Evolutionary conservation across 441 rosid genomes (phyloP).

Genomic region (Erodium texanum): DNA sequence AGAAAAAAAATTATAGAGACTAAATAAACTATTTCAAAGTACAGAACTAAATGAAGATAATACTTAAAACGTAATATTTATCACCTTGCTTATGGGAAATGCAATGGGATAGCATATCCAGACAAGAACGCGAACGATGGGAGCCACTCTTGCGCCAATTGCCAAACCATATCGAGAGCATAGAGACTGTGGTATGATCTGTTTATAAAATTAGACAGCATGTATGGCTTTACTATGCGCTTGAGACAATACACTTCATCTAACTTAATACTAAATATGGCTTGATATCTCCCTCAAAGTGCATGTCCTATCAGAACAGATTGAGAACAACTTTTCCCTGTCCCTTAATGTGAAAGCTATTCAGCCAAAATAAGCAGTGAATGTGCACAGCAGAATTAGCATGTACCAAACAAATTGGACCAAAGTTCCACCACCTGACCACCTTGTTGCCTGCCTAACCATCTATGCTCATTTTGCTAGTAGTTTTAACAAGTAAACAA

Average conservation of each 20-base stretch:
- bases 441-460: not conserved
- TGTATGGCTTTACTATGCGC: not conserved
- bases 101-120: constrained; percentile 25
- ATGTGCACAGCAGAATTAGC: not conserved
- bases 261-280: not conserved
- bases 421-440: constrained; percentile 3
- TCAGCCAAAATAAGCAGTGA: not conserved
- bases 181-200: constrained; percentile 26
- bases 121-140: constrained; percentile 23
- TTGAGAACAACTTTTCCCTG: not conserved
- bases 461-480: not conserved
- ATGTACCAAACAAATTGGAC: not conserved
- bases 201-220: constrained; percentile 3
- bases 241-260: not conserved
- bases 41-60: not conserved
- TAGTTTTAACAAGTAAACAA: not conserved
- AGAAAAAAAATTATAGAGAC: not conserved
- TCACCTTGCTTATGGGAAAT: constrained; percentile 28
- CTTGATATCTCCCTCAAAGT: not conserved
- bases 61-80: not conserved
- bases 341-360: not conserved
- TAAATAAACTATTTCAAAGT: not conserved
- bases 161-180: constrained; percentile 26
- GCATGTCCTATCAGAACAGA: not conserved
- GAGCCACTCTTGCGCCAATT: constrained; percentile 22